Evolutionary conservation across 139 green algal genomes (phyloP).

Genomic region (Spirogloea muscicola): DNA sequence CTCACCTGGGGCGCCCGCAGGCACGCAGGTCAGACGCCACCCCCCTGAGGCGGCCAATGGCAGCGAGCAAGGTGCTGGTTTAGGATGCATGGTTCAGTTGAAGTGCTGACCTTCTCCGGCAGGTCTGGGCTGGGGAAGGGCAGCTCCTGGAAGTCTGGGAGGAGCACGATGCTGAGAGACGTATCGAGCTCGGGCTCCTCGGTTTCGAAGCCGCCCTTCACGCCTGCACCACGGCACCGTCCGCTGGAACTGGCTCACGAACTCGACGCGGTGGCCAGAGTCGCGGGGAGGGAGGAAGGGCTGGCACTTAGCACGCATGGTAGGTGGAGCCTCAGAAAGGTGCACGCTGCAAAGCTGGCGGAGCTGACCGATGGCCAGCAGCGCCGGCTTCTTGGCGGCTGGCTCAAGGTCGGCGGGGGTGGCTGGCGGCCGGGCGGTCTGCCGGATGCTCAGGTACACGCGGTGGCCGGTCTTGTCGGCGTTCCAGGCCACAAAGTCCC

Average conservation of each 20-base stretch:
- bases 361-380: slow-evolving; percentile 41
- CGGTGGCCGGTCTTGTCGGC: slow-evolving; percentile 57
- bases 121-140: slow-evolving; percentile 33
- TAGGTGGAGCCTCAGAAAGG: background rate
- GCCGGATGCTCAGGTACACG: slow-evolving; percentile 35
- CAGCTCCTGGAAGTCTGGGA: slow-evolving; percentile 33
- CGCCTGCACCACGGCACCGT: slow-evolving; percentile 13
- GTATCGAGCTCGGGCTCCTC: slow-evolving; percentile 37
- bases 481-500: slow-evolving; percentile 71
- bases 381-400: slow-evolving; percentile 33
- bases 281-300: background rate
- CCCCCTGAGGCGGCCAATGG: background rate
- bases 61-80: background rate
- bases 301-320: background rate
- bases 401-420: slow-evolving; percentile 7
- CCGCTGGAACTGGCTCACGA: background rate
- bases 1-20: slow-evolving; percentile 51
- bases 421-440: slow-evolving; percentile 36
- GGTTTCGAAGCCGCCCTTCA: slow-evolving; percentile 40
- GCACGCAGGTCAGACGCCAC: background rate
- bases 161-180: slow-evolving; percentile 20
- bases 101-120: slow-evolving; percentile 23
- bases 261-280: background rate
- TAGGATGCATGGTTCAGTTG: slow-evolving; percentile 65
- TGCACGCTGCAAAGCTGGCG: too few relatives aligned